Percentiles rank a stretch among this genome's conserved stretches.
phyloP scores from a whole-genome alignment of 306 rosid genomes.

The cucumber (Cucumis sativus) region DNA sequence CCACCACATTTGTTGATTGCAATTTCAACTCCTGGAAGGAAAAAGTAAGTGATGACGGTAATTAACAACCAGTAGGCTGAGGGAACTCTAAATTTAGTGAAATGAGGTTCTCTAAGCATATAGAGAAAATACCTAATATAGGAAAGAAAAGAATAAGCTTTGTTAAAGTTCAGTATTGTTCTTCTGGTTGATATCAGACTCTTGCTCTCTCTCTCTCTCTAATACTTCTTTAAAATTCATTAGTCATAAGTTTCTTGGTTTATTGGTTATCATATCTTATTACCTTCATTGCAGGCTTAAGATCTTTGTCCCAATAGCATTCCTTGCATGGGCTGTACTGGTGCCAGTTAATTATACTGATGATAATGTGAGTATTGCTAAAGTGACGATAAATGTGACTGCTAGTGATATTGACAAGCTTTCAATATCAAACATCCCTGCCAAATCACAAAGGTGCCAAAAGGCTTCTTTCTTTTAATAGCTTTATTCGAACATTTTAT shows the following conservation, averaged over 20 bases:
- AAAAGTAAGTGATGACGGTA: neutral
- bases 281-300: constrained; percentile 53
- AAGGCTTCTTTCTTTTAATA: constrained; percentile 3
- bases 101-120: neutral
- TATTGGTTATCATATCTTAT: neutral
- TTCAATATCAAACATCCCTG: constrained; percentile 58
- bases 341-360: constrained; percentile 79
- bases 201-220: neutral
- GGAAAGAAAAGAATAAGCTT: neutral
- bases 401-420: constrained; percentile 78
- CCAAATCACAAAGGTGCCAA: constrained; percentile 47
- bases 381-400: constrained; percentile 34
- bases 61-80: neutral
- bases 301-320: constrained; percentile 83
- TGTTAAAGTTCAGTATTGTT: neutral
- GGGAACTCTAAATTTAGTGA: neutral
- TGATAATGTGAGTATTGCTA: constrained; percentile 11
- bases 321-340: constrained; percentile 68
- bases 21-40: neutral
- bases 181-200: neutral
- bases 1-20: too few relatives aligned
- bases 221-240: neutral
- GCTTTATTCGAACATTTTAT: neutral
- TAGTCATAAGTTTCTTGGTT: neutral
- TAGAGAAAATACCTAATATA: neutral